Evolutionary conservation across 768 basidiomycete genomes (phyloP).

Genomic region (Trametopsis cervina): DNA sequence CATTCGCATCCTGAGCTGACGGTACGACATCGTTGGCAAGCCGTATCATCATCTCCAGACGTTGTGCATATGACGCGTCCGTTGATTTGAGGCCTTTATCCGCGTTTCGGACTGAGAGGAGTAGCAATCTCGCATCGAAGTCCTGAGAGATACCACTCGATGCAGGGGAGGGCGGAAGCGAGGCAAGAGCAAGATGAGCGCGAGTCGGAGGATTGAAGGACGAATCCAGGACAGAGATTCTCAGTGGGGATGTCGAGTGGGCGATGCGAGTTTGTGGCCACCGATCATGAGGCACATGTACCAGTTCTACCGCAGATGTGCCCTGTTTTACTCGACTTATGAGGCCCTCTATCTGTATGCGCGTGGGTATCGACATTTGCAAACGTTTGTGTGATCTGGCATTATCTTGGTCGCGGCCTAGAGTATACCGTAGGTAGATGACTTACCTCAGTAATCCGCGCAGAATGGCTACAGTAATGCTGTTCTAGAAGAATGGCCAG

Average conservation of each 20-base stretch:
- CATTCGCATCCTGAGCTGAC: neutral
- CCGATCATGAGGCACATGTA: constrained; percentile 49
- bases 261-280: constrained; percentile 52
- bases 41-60: constrained; percentile 83
- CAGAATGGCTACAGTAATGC: too few relatives aligned
- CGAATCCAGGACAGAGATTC: constrained; percentile 77
- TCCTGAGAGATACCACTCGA: constrained; percentile 18
- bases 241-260: constrained; percentile 23
- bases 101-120: constrained; percentile 81
- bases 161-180: constrained; percentile 23
- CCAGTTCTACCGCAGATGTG: constrained; percentile 45
- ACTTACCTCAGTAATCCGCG: too few relatives aligned
- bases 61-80: constrained; percentile 71
- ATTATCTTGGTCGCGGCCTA: neutral
- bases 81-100: constrained; percentile 70
- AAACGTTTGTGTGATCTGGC: neutral
- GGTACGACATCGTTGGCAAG: constrained; percentile 42
- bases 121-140: constrained; percentile 70
- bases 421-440: neutral
- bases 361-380: constrained; percentile 8
- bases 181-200: constrained; percentile 76
- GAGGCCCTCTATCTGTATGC: constrained; percentile 6
- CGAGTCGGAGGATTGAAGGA: constrained; percentile 91
- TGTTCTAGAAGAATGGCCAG: too few relatives aligned
- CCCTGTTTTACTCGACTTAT: constrained; percentile 37